These are phyloP conservation scores for Candida glucosophila DNA, from an alignment of 1,139 yeast genomes.

Conservation along the genomic window DNA sequence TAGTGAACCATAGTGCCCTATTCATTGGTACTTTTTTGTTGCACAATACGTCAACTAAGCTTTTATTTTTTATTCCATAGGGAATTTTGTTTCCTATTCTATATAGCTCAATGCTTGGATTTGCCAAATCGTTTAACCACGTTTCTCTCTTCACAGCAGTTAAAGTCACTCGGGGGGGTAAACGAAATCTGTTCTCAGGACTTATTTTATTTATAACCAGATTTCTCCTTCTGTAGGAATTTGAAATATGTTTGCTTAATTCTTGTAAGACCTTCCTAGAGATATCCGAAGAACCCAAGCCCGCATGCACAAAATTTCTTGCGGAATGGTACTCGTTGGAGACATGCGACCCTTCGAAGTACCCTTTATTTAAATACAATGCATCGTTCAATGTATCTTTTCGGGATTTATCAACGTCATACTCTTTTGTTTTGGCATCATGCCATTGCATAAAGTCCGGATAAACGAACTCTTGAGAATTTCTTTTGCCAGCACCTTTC, in stretches of 20 bases:
- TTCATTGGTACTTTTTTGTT: conserved; percentile 58
- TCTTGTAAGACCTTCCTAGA: conserved; percentile 32
- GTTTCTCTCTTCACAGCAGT: conserved; percentile 79
- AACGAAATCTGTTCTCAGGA: conserved; percentile 47
- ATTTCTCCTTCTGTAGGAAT: conserved; percentile 54
- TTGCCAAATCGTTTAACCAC: conserved; percentile 78
- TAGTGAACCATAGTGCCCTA: conserved; percentile 84
- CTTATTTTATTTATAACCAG: conserved; percentile 57
- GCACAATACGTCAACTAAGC: conserved; percentile 64
- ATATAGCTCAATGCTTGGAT: conserved; percentile 54
- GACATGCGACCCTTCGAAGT: conserved; percentile 51
- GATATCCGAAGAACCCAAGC: conserved; percentile 30
- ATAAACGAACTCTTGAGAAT: too few species aligned
- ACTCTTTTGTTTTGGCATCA: conserved; percentile 46
- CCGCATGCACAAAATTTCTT: conserved; percentile 41
- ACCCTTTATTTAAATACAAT: conserved; percentile 32
- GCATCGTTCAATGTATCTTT: conserved; percentile 21
- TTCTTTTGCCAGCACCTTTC: too few species aligned
- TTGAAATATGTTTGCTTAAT: conserved; percentile 45
- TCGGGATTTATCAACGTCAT: conserved; percentile 15
- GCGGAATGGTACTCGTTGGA: conserved; percentile 43
- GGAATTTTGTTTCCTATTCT: conserved; percentile 77
- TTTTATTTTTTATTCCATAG: conserved; percentile 75
- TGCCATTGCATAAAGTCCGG: conserved; percentile 83
- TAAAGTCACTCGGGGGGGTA: conserved; percentile 81